Evolutionary conservation across 179 eudicot genomes (phyloP).

Genomic region (Drosera spatulata): DNA sequence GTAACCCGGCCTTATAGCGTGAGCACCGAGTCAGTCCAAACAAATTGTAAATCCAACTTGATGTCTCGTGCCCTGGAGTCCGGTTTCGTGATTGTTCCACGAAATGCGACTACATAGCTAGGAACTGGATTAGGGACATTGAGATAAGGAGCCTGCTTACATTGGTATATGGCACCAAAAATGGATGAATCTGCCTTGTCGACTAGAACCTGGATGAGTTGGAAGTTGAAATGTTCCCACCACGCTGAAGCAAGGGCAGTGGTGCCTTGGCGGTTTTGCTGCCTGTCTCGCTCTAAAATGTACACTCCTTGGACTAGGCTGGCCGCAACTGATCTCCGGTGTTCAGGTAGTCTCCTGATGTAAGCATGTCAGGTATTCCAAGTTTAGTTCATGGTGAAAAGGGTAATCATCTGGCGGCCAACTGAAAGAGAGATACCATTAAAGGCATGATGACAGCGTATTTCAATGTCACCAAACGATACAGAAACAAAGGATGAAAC

Average conservation of each 20-base stretch:
- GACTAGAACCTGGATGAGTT: slow-evolving; percentile 12
- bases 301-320: slow-evolving; percentile 56
- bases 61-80: slow-evolving; percentile 48
- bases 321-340: slow-evolving; percentile 52
- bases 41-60: slow-evolving; percentile 43
- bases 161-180: slow-evolving; percentile 53
- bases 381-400: neutral
- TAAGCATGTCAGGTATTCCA: neutral
- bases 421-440: too few relatives aligned
- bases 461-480: too few relatives aligned
- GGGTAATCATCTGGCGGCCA: too few relatives aligned
- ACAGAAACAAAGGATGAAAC: too few relatives aligned
- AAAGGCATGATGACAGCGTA: too few relatives aligned
- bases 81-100: slow-evolving; percentile 61
- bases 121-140: slow-evolving; percentile 10
- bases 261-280: slow-evolving; percentile 29
- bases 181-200: slow-evolving; percentile 47
- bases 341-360: slow-evolving; percentile 43
- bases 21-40: slow-evolving; percentile 40
- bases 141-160: slow-evolving; percentile 10
- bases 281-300: slow-evolving; percentile 48
- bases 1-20: slow-evolving; percentile 51
- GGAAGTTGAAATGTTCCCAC: slow-evolving; percentile 54
- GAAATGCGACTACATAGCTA: slow-evolving; percentile 42
- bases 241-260: slow-evolving; percentile 47